phyloP scores from a whole-genome alignment of 768 basidiomycete species.

The Hericium rajendrae region DNA sequence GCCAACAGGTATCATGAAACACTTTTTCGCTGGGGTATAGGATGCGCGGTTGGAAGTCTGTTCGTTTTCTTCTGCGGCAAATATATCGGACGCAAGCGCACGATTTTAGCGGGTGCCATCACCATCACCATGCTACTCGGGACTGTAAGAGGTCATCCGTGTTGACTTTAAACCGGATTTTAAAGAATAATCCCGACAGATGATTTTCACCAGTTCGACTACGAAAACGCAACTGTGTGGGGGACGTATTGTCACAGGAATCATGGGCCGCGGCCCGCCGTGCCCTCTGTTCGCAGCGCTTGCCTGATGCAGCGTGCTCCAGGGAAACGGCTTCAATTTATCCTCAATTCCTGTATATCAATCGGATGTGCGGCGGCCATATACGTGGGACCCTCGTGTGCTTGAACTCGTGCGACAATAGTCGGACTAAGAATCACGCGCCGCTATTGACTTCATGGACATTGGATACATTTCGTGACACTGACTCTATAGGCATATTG shows the following conservation, averaged over 20 bases:
- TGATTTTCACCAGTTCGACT: neutral
- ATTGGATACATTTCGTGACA: neutral
- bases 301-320: neutral
- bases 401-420: neutral
- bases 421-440: neutral
- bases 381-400: neutral
- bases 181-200: neutral
- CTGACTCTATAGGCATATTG: neutral
- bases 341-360: neutral
- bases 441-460: too few species aligned
- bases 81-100: neutral
- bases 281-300: neutral
- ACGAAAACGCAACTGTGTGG: neutral
- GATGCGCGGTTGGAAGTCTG: neutral
- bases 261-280: neutral
- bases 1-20: neutral
- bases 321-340: neutral
- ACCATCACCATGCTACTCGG: neutral
- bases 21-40: neutral
- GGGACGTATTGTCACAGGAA: neutral
- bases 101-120: neutral
- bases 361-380: neutral
- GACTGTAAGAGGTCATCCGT: neutral
- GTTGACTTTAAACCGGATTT: neutral
- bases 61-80: neutral